Conservation (phyloP, 345 rosid genomes). For the Camelina laxa region DNA sequence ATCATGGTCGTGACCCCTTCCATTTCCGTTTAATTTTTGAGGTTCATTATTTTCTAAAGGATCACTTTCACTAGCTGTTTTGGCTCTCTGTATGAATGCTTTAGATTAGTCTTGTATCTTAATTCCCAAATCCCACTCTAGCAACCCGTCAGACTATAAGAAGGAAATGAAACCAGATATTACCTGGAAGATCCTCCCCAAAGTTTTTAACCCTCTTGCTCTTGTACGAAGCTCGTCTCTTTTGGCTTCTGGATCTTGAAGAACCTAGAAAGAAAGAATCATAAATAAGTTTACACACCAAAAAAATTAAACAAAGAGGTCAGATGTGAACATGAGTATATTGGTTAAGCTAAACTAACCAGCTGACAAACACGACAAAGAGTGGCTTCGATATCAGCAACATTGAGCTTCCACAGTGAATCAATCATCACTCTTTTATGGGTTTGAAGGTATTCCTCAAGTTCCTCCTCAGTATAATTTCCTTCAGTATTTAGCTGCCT, state of each 20-base stretch:
- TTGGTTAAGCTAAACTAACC: constrained; percentile 59
- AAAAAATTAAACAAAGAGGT: constrained; percentile 8
- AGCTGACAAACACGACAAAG: constrained; percentile 97
- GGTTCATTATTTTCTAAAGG: constrained; percentile 42
- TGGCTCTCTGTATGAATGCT: constrained; percentile 55
- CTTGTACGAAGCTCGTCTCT: constrained; percentile 90
- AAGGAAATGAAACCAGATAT: neutral
- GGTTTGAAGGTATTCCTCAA: constrained; percentile 82
- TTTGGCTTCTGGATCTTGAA: constrained; percentile 82
- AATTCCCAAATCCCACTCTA: constrained; percentile 12
- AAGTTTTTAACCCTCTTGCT: constrained; percentile 92
- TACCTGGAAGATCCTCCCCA: constrained; percentile 97
- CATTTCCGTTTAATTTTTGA: constrained; percentile 63
- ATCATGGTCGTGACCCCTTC: constrained; percentile 42
- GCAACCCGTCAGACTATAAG: neutral
- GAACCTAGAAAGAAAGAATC: constrained; percentile 64
- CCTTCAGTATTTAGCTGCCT: constrained; percentile 85
- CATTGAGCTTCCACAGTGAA: constrained; percentile 98
- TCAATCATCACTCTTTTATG: constrained; percentile 92
- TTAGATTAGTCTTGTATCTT: neutral
- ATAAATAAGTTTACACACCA: constrained; percentile 41
- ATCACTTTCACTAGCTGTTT: constrained; percentile 69
- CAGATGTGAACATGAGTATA: constrained; percentile 26
- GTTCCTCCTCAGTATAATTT: constrained; percentile 86
- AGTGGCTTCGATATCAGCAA: constrained; percentile 95